A percentile compares a stretch with the other conserved stretches of the same genome.
phyloP scores from a whole-genome alignment of 352 stramenopile species.

The Globisporangium acanthophoron region DNA sequence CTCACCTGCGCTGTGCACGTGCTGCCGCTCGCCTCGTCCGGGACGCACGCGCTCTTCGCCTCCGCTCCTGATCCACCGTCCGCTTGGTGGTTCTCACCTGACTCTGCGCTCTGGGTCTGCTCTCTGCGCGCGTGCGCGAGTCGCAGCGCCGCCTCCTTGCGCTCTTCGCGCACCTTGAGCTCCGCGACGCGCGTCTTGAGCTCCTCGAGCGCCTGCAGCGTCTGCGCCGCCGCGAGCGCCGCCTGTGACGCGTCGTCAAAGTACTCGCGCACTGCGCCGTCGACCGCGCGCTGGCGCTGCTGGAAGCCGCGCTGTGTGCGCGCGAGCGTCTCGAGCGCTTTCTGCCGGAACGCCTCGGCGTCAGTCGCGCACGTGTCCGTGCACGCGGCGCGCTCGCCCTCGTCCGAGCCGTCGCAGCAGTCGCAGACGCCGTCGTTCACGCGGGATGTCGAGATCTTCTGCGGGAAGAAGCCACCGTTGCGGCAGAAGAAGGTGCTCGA shows the following conservation, averaged over 20 bases:
- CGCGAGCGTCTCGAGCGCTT: constrained; percentile 30
- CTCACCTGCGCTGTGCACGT: constrained; percentile 7
- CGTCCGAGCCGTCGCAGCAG: constrained; percentile 96
- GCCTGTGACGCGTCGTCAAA: constrained; percentile 33
- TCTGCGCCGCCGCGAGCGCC: constrained; percentile 22
- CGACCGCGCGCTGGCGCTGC: constrained; percentile 37
- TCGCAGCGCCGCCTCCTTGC: constrained; percentile 48
- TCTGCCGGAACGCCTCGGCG: constrained; percentile 28
- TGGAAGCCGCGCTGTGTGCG: constrained; percentile 40
- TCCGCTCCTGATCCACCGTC: no score
- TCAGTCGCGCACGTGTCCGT: constrained; percentile 42
- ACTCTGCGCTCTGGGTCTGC: constrained; percentile 14
- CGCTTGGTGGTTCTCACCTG: background rate
- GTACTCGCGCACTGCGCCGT: constrained; percentile 32
- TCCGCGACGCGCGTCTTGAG: constrained; percentile 55
- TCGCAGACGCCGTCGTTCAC: constrained; percentile 96
- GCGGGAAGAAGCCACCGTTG: constrained; percentile 54
- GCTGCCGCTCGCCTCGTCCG: constrained; percentile 8
- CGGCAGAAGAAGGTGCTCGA: constrained; percentile 61
- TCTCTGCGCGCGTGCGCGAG: constrained; percentile 41
- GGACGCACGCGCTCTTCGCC: constrained; percentile 3
- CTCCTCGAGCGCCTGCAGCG: constrained; percentile 28
- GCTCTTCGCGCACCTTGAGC: constrained; percentile 63
- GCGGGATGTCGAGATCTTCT: constrained; percentile 66
- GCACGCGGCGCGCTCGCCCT: constrained; percentile 33